phyloP scores from a whole-genome alignment of 2,329 filamentous ascomycete genomes.

The Ophiocordyceps sinensis region DNA sequence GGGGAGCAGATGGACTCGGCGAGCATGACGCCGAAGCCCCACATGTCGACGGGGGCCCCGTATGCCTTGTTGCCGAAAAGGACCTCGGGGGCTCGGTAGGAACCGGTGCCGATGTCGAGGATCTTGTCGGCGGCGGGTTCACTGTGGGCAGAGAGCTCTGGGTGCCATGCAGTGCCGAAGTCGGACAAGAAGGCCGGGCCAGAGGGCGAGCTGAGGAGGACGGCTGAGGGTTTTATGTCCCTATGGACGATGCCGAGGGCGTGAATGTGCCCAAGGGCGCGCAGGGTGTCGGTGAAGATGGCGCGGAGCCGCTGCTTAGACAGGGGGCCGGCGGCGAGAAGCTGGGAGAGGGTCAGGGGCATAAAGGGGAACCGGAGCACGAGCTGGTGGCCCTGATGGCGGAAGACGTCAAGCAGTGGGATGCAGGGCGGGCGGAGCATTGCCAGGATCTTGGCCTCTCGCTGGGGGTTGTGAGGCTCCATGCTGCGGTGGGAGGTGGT shows the following conservation, averaged over 20 bases:
- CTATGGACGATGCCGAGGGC: conserved; percentile 68
- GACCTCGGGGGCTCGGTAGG: conserved; percentile 80
- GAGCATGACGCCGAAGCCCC: conserved; percentile 74
- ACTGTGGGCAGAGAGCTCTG: conserved; percentile 36
- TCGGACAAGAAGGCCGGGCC: conserved; percentile 73
- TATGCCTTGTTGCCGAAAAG: conserved; percentile 75
- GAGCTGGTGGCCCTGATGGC: conserved; percentile 54
- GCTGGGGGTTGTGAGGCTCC: conserved; percentile 68
- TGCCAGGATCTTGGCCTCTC: conserved; percentile 63
- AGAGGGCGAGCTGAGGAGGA: conserved; percentile 52
- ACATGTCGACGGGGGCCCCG: conserved; percentile 63
- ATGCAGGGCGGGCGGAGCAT: conserved; percentile 44
- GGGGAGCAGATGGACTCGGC: conserved; percentile 52
- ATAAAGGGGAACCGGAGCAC: conserved; percentile 79
- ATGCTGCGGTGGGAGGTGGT: conserved; percentile 54
- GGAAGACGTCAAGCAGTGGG: conserved; percentile 57
- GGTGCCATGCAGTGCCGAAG: conserved; percentile 84
- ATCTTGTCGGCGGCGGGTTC: conserved; percentile 64
- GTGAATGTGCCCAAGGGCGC: conserved; percentile 60
- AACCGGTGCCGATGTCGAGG: conserved; percentile 83
- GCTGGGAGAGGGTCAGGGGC: conserved; percentile 53
- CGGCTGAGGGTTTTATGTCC: conserved; percentile 85
- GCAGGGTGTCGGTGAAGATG: conserved; percentile 53
- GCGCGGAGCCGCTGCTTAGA: conserved; percentile 16
- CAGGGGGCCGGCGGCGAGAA: conserved; percentile 33